Percentiles rank a stretch among this genome's conserved stretches.
Conservation (phyloP, 768 basidiomycete genomes). For the Clathrus columnatus region DNA sequence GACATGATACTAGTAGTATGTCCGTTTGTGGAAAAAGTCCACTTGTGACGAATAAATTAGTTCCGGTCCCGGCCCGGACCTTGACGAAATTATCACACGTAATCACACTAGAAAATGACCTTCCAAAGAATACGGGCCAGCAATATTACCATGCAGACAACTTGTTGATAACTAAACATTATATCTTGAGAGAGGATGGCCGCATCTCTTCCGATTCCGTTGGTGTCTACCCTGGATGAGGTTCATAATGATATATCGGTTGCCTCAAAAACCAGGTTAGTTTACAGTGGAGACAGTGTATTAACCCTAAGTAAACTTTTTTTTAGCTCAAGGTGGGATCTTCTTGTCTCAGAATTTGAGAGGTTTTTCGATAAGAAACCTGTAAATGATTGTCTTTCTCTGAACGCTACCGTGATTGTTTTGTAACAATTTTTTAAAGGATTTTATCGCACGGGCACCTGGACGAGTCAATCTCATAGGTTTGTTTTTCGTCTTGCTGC, state of each 20-base stretch:
- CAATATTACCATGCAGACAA: no score
- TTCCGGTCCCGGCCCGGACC: no score
- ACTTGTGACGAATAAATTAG: no score
- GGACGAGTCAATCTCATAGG: constrained; percentile 62
- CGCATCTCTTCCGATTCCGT: constrained; percentile 48
- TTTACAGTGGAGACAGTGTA: background rate
- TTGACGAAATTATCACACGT: no score
- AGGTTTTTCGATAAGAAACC: constrained; percentile 58
- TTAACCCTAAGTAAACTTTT: background rate
- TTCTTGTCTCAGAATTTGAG: constrained; percentile 52
- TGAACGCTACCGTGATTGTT: background rate
- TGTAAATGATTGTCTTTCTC: constrained; percentile 6
- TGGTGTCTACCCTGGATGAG: constrained; percentile 49
- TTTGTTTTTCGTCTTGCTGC: constrained; percentile 24
- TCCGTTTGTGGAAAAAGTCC: no score
- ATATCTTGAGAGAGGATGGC: constrained; percentile 30
- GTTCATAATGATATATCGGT: constrained; percentile 46
- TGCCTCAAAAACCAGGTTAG: constrained; percentile 44
- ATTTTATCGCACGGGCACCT: constrained; percentile 67
- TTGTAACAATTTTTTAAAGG: background rate
- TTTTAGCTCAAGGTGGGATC: constrained; percentile 46
- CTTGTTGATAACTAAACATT: background rate
- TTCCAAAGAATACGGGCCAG: no score
- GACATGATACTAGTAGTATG: background rate
- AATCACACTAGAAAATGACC: no score